Evolutionary conservation across 768 basidiomycete species (phyloP), one percentile per base, ranked within the genome.

Genomic region (Mrakia blollopis): DNA sequence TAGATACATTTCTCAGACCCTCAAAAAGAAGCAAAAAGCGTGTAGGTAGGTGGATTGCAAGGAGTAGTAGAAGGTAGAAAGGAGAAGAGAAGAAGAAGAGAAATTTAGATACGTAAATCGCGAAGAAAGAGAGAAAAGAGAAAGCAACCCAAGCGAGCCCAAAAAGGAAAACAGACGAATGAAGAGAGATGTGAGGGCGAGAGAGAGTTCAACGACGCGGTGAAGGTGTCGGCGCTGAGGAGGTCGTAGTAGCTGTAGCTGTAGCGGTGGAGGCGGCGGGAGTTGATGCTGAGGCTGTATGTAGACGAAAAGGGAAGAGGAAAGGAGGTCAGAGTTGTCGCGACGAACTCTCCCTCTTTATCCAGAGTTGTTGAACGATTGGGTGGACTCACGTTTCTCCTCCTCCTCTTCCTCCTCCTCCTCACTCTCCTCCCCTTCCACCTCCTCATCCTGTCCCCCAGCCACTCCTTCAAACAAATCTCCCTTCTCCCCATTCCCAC

Each of bases 391-490:
- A 57, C 57, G 9, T 57, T 25, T n/a, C 28, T 57, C 44, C 37
- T 50, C 69, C 44, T 71, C 69, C 30, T 71, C 69, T 41, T 47
- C 68, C 13, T 54, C 69, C 47, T 71, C 69, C 47, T 71, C 69
- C 69, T 71, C 69, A 23, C 50, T 71, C 41, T 76, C 72, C 14
- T 77, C 76, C 4, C 69, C 57, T 62, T 77, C 76, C 23, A 23
- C 72, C 65, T 77, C 76, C 30, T 77, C 76, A 23, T 73, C 76
- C 54, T 77, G 70, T n/a, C 71, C 76, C 18, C 71, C 76, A 0
- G 72, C 76, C 1, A 50, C 62, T 11, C 76, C 76, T n/a, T 77
- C 76, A 18, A 74, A 78, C 73, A 78, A 37, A 57, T 78, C 77
- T 8, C 77, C 77, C 73, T 47, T 68, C 52, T 76, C 75, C 0